Base-by-base conservation (phyloP, 148 eudicot species). In the Cornus florida region DNA sequence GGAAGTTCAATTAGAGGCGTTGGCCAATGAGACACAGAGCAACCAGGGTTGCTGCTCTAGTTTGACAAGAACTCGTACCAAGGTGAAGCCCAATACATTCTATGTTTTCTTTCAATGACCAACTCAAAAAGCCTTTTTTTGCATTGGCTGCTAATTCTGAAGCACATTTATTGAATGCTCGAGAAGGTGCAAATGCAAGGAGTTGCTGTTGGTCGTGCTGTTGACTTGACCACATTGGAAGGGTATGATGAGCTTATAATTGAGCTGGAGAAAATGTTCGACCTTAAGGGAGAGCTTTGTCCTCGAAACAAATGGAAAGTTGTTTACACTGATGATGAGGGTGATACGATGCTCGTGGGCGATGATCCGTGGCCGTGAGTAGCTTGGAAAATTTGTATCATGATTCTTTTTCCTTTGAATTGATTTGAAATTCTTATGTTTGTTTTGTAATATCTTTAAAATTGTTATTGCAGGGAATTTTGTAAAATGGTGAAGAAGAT, bases 351-450 rank as follows among this genome's bases (percentile, higher is more conserved):
- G 99, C 97, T 95, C 22, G 84, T 92, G 71, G 99, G 97, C 24
- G 97, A 93, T 79, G 88, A 95, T 81, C 97, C 97, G 4, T 95
- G 99, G 99, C 83, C 33, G 97, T 95, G 87, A 95, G 98, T 93
- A 74, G 31, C 53, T 68, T 24, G 19, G n/a, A 68, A 70, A 31
- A 10, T 50, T 48, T 31, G 2, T 3, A 11, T 43, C 23, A 22
- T 13, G 11, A 19, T 62, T 19, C 20, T 4, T 46, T n/a, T 10
- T 50, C 16, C 50, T 32, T 71, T 32, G 50, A 17, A 68, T n/a
- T 77, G 20, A 4, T 4, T 13, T 9, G 43, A 31, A 33, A 53
- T 67, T 53, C 13, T 59, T 72, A 48, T 16, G 24, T 6, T 57
- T 23, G 41, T 43, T 46, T 33, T 6, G 5, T 43, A 2, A 59